These are phyloP conservation scores for Pseudocercospora macadamiae DNA, from an alignment of 2,329 filamentous ascomycete genomes.

Conservation along the genomic window DNA sequence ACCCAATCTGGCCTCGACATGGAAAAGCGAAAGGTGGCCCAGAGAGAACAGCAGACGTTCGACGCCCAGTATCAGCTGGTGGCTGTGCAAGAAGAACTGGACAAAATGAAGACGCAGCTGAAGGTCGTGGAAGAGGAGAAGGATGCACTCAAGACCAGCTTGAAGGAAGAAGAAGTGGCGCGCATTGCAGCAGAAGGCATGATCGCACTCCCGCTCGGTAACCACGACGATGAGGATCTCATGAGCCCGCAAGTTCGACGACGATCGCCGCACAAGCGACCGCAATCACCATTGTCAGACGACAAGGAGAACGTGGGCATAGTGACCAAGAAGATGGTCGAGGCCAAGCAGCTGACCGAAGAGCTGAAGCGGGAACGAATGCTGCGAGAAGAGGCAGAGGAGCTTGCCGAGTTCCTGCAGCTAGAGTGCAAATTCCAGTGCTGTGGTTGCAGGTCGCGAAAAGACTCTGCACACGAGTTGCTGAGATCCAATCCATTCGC, in stretches of 20 bases:
- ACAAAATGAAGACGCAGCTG: conserved; percentile 64
- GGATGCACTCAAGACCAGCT: conserved; percentile 71
- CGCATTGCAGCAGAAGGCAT: conserved; percentile 72
- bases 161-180: conserved; percentile 73
- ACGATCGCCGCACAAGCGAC: conserved; percentile 43
- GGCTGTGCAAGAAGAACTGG: conserved; percentile 67
- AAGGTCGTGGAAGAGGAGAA: conserved; percentile 72
- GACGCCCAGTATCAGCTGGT: conserved; percentile 67
- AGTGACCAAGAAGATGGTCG: conserved; percentile 48
- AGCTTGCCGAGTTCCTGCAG: conserved; percentile 75
- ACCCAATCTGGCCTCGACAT: conserved; percentile 63
- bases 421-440: conserved; percentile 71
- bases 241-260: conserved; percentile 53
- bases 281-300: conserved; percentile 50
- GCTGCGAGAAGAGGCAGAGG: conserved; percentile 69
- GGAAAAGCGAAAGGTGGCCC: conserved; percentile 64
- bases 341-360: conserved; percentile 53
- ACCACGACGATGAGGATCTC: conserved; percentile 61
- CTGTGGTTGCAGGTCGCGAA: conserved; percentile 60
- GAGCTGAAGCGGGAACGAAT: conserved; percentile 57
- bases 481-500: conserved; percentile 17
- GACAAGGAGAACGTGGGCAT: conserved; percentile 51
- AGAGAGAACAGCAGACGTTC: conserved; percentile 71
- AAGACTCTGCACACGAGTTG: conserved; percentile 9
- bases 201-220: conserved; percentile 63